Base-by-base conservation (phyloP, 176 grass and related monocot genomes). In the Stipa capillata region DNA sequence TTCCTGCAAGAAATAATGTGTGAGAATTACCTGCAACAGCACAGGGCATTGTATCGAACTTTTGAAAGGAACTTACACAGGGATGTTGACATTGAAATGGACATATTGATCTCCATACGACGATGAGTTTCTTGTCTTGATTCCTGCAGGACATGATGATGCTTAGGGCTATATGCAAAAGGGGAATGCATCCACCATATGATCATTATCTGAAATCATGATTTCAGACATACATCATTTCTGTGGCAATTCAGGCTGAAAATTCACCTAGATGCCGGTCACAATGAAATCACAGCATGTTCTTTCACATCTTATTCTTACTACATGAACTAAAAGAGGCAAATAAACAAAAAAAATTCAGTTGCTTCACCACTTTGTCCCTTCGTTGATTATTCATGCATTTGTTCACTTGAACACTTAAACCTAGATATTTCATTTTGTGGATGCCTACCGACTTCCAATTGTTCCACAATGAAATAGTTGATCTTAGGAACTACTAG, bases 11-110 rank as follows among this genome's bases (percentile, higher is more conserved):
- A 28, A 35, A 57, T n/a, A 1, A 16, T 69, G 51, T 25, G 11
- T 58, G 49, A 56, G 21, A 60, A 13, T 31, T 2, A 36, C 13
- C 45, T 28, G 5, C 8, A 70, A 21, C 14, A 43, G 20, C 6
- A 68, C 2, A 53, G 34, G 33, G 21, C 10, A 28, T 7, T 29
- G 9, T 6, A 33, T 28, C 62, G 4, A 32, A 14, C 5, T 2
- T 51, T 23, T 51, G 3, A 13, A 51, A 61, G 13, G 8, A 78
- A 81, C 90, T 91, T 91, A 98, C 96, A 49, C 78, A 67, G 92
- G 90, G 81, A 98, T 91, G 27, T 80, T 86, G 64, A 98, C 88
- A 89, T 87, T 93, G 69, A 93, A 98, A 87, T 94, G 88, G 76
- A 97, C 89, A 56, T 90, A 97, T 36, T 94, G 92, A 69, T 97